Percentiles rank a stretch among this genome's conserved stretches.
phyloP scores from a whole-genome alignment of 2,329 filamentous ascomycete species.

The Pseudogymnoascus sp. region DNA sequence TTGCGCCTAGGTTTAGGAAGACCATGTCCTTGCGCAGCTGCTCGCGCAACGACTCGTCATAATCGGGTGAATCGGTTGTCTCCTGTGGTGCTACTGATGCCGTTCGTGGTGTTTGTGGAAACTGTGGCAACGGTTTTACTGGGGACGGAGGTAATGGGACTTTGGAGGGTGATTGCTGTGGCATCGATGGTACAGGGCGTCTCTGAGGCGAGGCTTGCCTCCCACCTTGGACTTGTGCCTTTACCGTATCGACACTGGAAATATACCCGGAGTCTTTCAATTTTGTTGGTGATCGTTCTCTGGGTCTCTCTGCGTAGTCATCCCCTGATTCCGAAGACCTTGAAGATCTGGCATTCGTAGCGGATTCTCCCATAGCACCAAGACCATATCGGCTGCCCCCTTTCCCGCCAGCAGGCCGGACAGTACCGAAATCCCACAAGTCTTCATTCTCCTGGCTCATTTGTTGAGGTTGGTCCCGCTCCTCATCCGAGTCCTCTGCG shows the following conservation, averaged over 20 bases:
- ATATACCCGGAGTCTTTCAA: conserved; percentile 32
- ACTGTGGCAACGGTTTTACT: conserved; percentile 35
- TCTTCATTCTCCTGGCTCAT: conserved; percentile 63
- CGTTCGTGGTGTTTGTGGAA: conserved; percentile 41
- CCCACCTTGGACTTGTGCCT: conserved; percentile 36
- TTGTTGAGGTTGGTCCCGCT: conserved; percentile 37
- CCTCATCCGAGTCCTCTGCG: conserved; percentile 55
- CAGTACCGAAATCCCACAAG: conserved; percentile 97
- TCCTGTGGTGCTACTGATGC: conserved; percentile 40
- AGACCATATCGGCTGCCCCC: conserved; percentile 55
- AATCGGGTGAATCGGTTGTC: conserved; percentile 47
- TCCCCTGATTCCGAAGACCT: conserved; percentile 41
- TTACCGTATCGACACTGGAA: conserved; percentile 45
- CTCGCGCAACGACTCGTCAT: conserved; percentile 53
- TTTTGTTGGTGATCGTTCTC: conserved; percentile 48
- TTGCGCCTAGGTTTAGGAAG: conserved; percentile 42
- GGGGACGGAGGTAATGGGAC: conserved; percentile 55
- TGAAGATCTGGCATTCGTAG: conserved; percentile 65
- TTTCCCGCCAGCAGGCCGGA: conserved; percentile 68
- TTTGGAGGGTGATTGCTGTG: conserved; percentile 46
- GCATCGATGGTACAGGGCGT: conserved; percentile 40
- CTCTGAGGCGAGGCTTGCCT: conserved; percentile 55
- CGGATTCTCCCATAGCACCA: conserved; percentile 71
- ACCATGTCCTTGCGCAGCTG: conserved; percentile 59
- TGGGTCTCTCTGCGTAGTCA: conserved; percentile 46